Conservation (phyloP, 768 basidiomycete genomes). For the Collybiopsis luxurians region DNA sequence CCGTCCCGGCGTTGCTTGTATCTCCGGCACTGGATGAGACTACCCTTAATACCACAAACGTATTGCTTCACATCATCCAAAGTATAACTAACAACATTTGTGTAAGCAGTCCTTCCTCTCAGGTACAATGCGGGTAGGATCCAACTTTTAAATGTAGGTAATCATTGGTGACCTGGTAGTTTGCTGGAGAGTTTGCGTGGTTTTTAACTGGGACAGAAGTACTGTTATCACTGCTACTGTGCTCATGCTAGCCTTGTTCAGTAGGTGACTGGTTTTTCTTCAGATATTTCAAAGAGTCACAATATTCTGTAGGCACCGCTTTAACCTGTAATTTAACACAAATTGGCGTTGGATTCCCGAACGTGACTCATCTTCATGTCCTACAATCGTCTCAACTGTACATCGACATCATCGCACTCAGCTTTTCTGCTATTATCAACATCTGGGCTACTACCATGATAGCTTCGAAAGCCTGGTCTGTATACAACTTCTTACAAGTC, state of each 20-base stretch:
- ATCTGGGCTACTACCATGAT: neutral
- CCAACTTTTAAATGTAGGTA: neutral
- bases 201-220: neutral
- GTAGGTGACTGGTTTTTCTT: neutral
- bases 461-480: neutral
- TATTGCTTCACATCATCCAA: slow-evolving; percentile 4
- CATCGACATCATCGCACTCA: neutral
- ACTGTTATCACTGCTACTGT: neutral
- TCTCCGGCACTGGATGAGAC: slow-evolving; percentile 7
- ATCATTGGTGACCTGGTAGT: neutral
- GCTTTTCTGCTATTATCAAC: neutral
- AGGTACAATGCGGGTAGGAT: neutral
- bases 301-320: neutral
- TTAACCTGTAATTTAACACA: neutral
- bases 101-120: neutral
- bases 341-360: neutral
- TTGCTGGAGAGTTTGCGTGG: neutral
- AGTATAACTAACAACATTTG: slow-evolving; percentile 6
- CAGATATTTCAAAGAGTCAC: too few species aligned
- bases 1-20: slow-evolving; percentile 3
- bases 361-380: neutral
- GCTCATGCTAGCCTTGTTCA: neutral
- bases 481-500: neutral
- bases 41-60: slow-evolving; percentile 1
- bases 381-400: neutral